Evolutionary conservation across 768 basidiomycete species (phyloP), one percentile per base, ranked within the genome.

Genomic region (Candolleomyces eurysporus): DNA sequence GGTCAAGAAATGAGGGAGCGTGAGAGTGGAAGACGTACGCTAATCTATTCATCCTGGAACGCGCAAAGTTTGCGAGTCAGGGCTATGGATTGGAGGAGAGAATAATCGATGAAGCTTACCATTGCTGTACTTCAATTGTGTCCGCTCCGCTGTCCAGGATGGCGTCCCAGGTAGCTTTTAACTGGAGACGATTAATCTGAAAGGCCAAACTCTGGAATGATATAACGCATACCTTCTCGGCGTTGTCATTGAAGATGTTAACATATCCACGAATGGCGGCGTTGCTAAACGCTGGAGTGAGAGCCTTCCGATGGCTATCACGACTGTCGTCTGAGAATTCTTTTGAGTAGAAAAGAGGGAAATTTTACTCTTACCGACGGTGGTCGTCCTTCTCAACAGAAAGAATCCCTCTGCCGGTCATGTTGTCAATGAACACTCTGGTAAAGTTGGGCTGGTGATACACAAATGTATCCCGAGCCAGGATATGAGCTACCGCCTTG

Each of bases 401-500:
- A 7, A 80, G 62, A 39, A 80, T 56, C 8, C 76, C 76, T 11
- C 74, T 73, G 17, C 80, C 80, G 60, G 79, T 75, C 78, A 81
- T 53, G 49, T 71, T 75, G 61, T 76, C 75, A 11, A 82, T 76
- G 40, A 78, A 75, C 1, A 65, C 39, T 48, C 68, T 76, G 3
- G 69, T 60, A 14, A 78, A 63, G 4, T 69, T 71, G 0, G 76
- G 76, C 46, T 79, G 80, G 0, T 77, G 68, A 62, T 87, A 87
- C 0, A 72, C 75, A 48, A 71, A 81, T 0, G 84, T 81, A 54
- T 86, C 85, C 59, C 70, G 76, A 16, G 79, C 72, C 60, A 77
- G 83, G 46, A 84, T 76, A 63, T 87, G 83, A 0, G 78, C 73
- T n/a, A 82, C 70, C 0, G 86, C 84, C 68, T 80, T 84, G 3